phyloP scores from a whole-genome alignment of 202 grass and related monocot species.

The Schoenoplectus tabernaemontani region DNA sequence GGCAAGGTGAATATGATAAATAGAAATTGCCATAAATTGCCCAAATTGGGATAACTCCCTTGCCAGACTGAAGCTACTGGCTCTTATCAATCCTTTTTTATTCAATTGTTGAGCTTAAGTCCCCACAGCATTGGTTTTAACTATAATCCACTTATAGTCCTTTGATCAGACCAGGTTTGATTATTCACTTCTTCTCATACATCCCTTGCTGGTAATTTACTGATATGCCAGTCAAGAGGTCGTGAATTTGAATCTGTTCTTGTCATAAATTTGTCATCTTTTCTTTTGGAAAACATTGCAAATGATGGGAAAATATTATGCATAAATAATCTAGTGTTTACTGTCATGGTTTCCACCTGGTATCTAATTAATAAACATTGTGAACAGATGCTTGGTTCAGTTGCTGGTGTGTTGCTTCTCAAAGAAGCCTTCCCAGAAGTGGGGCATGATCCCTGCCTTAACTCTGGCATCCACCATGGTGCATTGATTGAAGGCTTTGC shows the following conservation, averaged over 20 bases:
- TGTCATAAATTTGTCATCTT: not conserved
- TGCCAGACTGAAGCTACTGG: not conserved
- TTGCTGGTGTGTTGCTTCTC: constrained; percentile 60
- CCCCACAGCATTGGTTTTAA: not conserved
- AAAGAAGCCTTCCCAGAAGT: constrained; percentile 51
- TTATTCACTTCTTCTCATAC: not conserved
- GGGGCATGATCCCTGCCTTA: constrained; percentile 64
- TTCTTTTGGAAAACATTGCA: not conserved
- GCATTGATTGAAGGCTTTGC: constrained; percentile 73
- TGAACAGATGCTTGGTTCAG: constrained; percentile 63
- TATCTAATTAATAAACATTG: not conserved
- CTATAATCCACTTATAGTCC: not conserved
- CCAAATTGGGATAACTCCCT: not conserved
- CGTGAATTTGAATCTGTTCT: not conserved
- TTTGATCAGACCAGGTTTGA: not conserved
- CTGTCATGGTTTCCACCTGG: not conserved
- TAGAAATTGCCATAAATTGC: not conserved
- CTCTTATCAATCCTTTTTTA: not conserved
- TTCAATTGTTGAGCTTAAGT: not conserved
- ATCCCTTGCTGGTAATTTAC: not conserved
- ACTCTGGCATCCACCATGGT: constrained; percentile 55
- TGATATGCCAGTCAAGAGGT: not conserved
- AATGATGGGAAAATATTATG: not conserved
- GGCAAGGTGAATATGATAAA: not conserved
- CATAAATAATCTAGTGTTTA: not conserved